Percentiles rank a stretch among this genome's conserved stretches.
Conservation (phyloP, 345 rosid genomes). For the sweet orange (Citrus sinensis) region DNA sequence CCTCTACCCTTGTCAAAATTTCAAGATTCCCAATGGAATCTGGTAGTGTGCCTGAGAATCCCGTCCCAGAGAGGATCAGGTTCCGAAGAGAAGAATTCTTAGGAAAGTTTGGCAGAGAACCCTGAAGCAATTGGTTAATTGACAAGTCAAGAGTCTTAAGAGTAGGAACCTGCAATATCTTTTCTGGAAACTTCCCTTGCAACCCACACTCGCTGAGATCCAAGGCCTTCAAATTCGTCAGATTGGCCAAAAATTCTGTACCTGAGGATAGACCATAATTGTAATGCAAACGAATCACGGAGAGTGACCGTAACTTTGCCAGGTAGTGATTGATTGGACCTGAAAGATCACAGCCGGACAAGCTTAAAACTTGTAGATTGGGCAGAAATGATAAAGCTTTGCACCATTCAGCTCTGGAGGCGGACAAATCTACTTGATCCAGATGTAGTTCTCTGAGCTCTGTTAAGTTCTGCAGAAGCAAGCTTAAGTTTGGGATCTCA, state of each 20-base stretch:
- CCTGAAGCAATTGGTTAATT: constrained; percentile 17
- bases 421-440: constrained; percentile 27
- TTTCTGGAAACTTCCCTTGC: constrained; percentile 18
- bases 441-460: constrained; percentile 22
- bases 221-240: constrained; percentile 15
- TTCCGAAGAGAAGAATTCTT: constrained; percentile 22
- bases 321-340: constrained; percentile 31
- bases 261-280: constrained; percentile 15
- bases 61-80: constrained; percentile 19
- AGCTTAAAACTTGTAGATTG: constrained; percentile 25
- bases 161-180: neutral
- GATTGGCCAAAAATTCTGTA: constrained; percentile 26
- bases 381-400: constrained; percentile 25
- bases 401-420: constrained; percentile 25
- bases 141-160: constrained; percentile 34
- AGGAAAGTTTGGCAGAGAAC: constrained; percentile 12
- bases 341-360: constrained; percentile 21
- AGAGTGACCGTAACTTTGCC: constrained; percentile 7
- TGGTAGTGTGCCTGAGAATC: constrained; percentile 29
- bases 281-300: constrained; percentile 18
- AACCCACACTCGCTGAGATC: constrained; percentile 10
- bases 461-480: constrained; percentile 15
- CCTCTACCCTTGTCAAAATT: constrained; percentile 17
- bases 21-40: constrained; percentile 28
- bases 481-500: neutral